Evolutionary conservation across 2,329 filamentous ascomycete genomes (phyloP), one percentile per base, ranked within the genome.

Genomic region (Chrysoporthe austroafricana): DNA sequence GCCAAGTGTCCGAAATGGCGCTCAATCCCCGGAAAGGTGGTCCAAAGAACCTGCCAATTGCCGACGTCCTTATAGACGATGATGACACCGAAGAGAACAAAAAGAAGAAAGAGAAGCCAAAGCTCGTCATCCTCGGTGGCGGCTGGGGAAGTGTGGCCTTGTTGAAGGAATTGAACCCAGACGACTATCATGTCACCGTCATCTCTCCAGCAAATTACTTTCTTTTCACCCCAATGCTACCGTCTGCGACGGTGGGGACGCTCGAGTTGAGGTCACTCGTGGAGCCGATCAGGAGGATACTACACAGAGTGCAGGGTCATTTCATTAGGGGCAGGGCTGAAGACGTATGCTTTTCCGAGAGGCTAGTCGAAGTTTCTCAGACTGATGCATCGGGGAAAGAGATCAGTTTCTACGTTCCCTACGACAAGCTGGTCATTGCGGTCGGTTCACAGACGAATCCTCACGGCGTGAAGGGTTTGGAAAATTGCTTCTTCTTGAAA

Each of bases 161-260:
- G 68, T 81, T 99, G 73, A 99, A 99, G 81, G 91, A 93, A 70
- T 80, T 99, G 70, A 91, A 95, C 70, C 90, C 94, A 0, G 93
- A 94, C 14, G 93, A 97, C 73, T 99, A 97, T 77, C 94, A 99
- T 78, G 90, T 99, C 72, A 98, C 95, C 4, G 91, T 99, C 50
- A 91, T 99, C 56, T 97, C 94, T 14, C 95, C 96, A 0, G 91
- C 91, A 46, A 98, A 98, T 75, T 97, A 98, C 81, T 99, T 99
- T 81, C 82, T 99, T 43, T 99, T 99, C 79, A 99, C 96, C 1
- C 96, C 96, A 0, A 98, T 99, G 94, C 84, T 99, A 56, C 96
- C 96, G 1, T 97, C 94, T 44, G 96, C 96, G 8, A 99, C 96
- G 0, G 96, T 99, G 6, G 96, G 96, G 14, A 99, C 96, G 0